Evolutionary conservation across 106 monocot species (phyloP).

Genomic region (Ottelia alismoides): DNA sequence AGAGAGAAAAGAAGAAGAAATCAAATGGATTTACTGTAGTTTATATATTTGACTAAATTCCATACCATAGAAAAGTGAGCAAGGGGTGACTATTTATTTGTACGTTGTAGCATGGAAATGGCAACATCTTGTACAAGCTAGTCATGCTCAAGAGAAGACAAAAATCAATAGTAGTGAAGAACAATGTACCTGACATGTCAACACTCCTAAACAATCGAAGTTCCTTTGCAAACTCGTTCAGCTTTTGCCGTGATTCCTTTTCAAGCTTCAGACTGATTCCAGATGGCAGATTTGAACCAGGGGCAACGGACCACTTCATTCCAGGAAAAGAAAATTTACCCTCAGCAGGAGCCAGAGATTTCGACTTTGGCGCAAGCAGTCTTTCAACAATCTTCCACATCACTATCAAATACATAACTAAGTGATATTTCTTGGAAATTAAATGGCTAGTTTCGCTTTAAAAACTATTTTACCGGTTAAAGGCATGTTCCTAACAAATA

Average conservation of each 20-base stretch:
- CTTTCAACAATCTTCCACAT: slow-evolving; percentile 88
- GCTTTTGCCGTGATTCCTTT: slow-evolving; percentile 66
- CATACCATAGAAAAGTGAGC: too few relatives aligned
- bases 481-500: too few relatives aligned
- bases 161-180: too few relatives aligned
- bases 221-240: slow-evolving; percentile 89
- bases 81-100: too few relatives aligned
- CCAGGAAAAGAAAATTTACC: slow-evolving; percentile 34
- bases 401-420: slow-evolving; percentile 55
- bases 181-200: slow-evolving; percentile 76
- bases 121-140: too few relatives aligned
- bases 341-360: slow-evolving; percentile 7
- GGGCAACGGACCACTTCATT: slow-evolving; percentile 77
- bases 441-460: too few relatives aligned
- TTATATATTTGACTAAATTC: too few relatives aligned
- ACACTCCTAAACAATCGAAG: slow-evolving; percentile 66
- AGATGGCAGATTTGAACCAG: slow-evolving; percentile 69
- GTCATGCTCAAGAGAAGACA: too few relatives aligned
- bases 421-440: slow-evolving; percentile 21
- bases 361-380: slow-evolving; percentile 52
- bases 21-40: too few relatives aligned
- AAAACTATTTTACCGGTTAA: too few relatives aligned
- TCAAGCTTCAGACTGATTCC: slow-evolving; percentile 42
- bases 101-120: too few relatives aligned
- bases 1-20: too few relatives aligned